Conservation (phyloP, 495 filamentous ascomycete species). For the Annulohypoxylon moriforme region DNA sequence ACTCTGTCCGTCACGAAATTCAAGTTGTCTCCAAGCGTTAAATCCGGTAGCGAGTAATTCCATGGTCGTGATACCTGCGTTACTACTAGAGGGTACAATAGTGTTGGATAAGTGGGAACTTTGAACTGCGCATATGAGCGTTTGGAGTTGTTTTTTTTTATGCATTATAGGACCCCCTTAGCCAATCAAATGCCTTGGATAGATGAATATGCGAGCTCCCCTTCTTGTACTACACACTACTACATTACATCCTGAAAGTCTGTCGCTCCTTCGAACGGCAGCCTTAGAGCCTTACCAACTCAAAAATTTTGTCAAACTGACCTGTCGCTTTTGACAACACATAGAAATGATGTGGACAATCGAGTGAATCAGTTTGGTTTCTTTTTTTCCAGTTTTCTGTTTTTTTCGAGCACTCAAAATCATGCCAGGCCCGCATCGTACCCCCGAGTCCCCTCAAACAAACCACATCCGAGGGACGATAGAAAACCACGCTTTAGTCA, state of each 20-base stretch:
- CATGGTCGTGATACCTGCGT: constrained; percentile 45
- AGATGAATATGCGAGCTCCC: constrained; percentile 24
- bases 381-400: background rate
- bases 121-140: background rate
- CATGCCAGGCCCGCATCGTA: background rate
- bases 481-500: background rate
- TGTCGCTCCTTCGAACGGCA: constrained; percentile 1
- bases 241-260: background rate
- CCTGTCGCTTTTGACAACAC: constrained; percentile 16
- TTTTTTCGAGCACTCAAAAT: constrained; percentile 6
- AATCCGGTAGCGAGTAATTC: constrained; percentile 62
- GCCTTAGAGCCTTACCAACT: constrained; percentile 17
- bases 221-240: background rate
- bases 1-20: constrained; percentile 39
- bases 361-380: background rate
- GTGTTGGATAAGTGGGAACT: background rate
- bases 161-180: background rate
- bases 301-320: background rate
- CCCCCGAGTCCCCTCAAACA: background rate
- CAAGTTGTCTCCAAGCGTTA: constrained; percentile 63
- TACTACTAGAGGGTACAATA: background rate
- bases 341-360: background rate
- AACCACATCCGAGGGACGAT: background rate
- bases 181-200: constrained; percentile 26
- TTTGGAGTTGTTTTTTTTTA: background rate